Base-by-base conservation (phyloP, 2,329 filamentous ascomycete genomes). In the Immersiporthe knoxdaviesiana region DNA sequence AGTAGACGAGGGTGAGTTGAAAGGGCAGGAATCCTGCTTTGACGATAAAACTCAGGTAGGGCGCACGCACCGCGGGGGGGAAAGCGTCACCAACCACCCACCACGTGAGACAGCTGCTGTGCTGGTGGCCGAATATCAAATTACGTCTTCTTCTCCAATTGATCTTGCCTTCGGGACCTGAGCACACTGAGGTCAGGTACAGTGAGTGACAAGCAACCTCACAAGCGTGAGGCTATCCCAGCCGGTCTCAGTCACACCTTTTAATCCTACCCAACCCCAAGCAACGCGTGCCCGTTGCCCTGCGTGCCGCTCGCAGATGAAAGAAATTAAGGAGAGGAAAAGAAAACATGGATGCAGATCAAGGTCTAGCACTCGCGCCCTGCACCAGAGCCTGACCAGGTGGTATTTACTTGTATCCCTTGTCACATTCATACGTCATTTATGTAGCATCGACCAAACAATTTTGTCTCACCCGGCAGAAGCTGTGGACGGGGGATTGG, bases 51-150 rank as follows among this genome's bases (percentile, higher is more conserved):
- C 24, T 3, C 24, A 56, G 52, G 52, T 8, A 30, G 21, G 8
- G 30, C 56, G 21, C 56, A 37, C 16, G 18, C 6, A 37, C 30
- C 56, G 56, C 37, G 32, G 32, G 4, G 32, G 32, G 4, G 14
- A 35, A 27, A 10, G 30, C 54, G 54, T 35, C 54, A 35, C 56
- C 16, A 59, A 12, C 30, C 21, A 37, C 18, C 18, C n/a, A n/a
- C 56, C 30, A 59, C 56, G 56, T 37, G 56, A 59, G 56, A 21
- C 56, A 35, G 11, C n/a, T 24, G 54, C 14, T 54, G 44, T 47
- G 44, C 50, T 54, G 50, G 50, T n/a, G 50, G 50, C 24, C 50
- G 10, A 11, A 30, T 24, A 24, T n/a, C 2, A n/a, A 47, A 47
- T 47, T 8, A 47, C 44, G 7, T 18, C 7, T 7, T 21, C 18